Evolutionary conservation across 108 stramenopile species (phyloP), one percentile per base, ranked within the genome.

Genomic region (Parmales sp.): DNA sequence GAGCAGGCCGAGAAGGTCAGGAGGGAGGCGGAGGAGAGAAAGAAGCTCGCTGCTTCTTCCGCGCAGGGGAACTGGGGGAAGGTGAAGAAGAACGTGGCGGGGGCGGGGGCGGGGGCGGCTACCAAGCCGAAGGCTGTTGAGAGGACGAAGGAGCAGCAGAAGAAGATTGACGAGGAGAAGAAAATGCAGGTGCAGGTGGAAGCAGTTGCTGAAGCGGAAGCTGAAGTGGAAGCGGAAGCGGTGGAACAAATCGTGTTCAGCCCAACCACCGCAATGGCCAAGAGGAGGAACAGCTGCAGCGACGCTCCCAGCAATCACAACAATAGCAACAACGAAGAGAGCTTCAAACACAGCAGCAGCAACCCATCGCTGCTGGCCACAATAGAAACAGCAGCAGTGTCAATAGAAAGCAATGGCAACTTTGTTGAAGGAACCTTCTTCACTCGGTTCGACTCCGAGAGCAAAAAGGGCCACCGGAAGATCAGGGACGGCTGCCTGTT

Each of bases 241-340:
- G n/a, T n/a, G n/a, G 46, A n/a, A n/a, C 22, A 23, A 2, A 48
- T 48, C n/a, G n/a, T n/a, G 2, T 60, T 60, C 26, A 34, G 31
- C 26, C 54, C 54, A 2, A 60, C 54, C 31, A 60, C 54, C 29
- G 54, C 54, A 11, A 60, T 60, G 54, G 54, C 54, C 26, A 60
- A 60, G 54, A 60, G 54, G 54, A 11, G 54, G n/a, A 60, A 60
- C 54, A 34, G 29, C 54, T 60, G 54, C 54, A 34, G 26, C 5
- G 54, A 60, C 28, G 54, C 20, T 60, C 31, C 29, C 31, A 23
- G 22, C 11, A 23, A 23, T 13, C 46, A n/a, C 46, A 31, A 34
- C 4, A 16, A 60, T 6, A 34, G 13, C 5, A 6, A 50, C 20
- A 50, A 6, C 49, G 11, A n/a, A n/a, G n/a, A n/a, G n/a, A n/a